These are phyloP conservation scores for Ensete glaucum DNA, from an alignment of 176 grass and related monocot species.

Conservation along the genomic window DNA sequence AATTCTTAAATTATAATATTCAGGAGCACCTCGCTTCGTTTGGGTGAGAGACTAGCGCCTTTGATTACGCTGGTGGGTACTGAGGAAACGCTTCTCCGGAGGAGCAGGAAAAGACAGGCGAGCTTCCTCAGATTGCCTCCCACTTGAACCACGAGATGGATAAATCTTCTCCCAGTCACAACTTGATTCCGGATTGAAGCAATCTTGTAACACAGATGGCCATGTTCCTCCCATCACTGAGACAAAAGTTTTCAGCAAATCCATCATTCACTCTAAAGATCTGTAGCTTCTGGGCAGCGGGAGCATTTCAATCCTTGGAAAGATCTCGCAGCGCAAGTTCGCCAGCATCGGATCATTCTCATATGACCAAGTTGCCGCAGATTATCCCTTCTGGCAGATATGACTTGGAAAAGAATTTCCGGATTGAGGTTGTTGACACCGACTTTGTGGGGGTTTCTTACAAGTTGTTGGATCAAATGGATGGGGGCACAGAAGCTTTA, in stretches of 20 bases:
- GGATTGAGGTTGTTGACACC: slow-evolving; percentile 31
- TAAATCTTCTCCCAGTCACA: too few relatives aligned
- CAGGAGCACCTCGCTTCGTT: too few relatives aligned
- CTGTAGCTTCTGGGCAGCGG: background rate
- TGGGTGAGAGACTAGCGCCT: too few relatives aligned
- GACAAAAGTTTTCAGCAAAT: background rate
- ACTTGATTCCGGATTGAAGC: too few relatives aligned
- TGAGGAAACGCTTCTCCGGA: too few relatives aligned
- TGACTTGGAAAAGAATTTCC: slow-evolving; percentile 26
- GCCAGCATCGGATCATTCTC: background rate
- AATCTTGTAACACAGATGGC: background rate
- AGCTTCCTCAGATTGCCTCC: too few relatives aligned
- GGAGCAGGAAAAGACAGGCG: too few relatives aligned
- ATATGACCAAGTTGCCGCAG: background rate
- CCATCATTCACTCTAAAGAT: background rate
- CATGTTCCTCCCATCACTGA: background rate
- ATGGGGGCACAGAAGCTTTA: background rate
- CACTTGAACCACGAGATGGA: too few relatives aligned
- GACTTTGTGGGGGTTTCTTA: slow-evolving; percentile 36
- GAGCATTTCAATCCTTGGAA: background rate
- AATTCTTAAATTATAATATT: too few relatives aligned
- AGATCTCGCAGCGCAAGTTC: background rate
- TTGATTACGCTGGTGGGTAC: too few relatives aligned
- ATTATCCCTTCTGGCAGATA: slow-evolving; percentile 11
- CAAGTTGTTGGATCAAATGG: background rate